Evolutionary conservation across 805 yeast genomes (phyloP).

Genomic region (Wickerhamomyces subpelliculosus): DNA sequence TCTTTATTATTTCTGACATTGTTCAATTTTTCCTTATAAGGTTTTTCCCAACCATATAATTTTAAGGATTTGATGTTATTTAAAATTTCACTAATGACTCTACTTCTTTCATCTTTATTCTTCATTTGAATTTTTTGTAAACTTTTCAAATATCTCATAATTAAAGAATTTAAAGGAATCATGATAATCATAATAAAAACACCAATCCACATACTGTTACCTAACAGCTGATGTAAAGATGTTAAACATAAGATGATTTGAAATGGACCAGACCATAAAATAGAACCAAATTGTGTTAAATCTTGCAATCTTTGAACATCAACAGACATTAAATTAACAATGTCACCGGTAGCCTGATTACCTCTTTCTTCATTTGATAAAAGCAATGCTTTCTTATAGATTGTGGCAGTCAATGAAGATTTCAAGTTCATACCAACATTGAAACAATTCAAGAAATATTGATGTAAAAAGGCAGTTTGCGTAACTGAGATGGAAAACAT

Average conservation of each 20-base stretch:
- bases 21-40: slow-evolving; percentile 67
- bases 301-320: slow-evolving; percentile 88
- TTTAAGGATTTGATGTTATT: slow-evolving; percentile 90
- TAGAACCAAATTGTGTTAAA: slow-evolving; percentile 66
- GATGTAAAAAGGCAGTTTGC: slow-evolving; percentile 75
- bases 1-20: slow-evolving; percentile 86
- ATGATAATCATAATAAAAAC: slow-evolving; percentile 69
- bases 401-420: slow-evolving; percentile 58
- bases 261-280: slow-evolving; percentile 91
- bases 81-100: slow-evolving; percentile 80
- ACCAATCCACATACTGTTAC: slow-evolving; percentile 96
- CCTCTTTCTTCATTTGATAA: slow-evolving; percentile 68
- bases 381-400: slow-evolving; percentile 62
- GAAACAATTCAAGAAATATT: slow-evolving; percentile 68
- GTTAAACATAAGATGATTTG: slow-evolving; percentile 72
- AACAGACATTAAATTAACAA: slow-evolving; percentile 90
- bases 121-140: slow-evolving; percentile 85
- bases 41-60: slow-evolving; percentile 92
- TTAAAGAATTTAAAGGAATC: slow-evolving; percentile 70
- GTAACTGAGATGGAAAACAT: slow-evolving; percentile 73
- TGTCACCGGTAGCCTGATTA: slow-evolving; percentile 79
- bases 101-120: slow-evolving; percentile 85
- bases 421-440: slow-evolving; percentile 73
- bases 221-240: slow-evolving; percentile 66
- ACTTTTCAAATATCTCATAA: slow-evolving; percentile 61